These are phyloP conservation scores for Ceratobasidium sp. DNA, from an alignment of 1,284 basidiomycete genomes.

Conservation along the genomic window DNA sequence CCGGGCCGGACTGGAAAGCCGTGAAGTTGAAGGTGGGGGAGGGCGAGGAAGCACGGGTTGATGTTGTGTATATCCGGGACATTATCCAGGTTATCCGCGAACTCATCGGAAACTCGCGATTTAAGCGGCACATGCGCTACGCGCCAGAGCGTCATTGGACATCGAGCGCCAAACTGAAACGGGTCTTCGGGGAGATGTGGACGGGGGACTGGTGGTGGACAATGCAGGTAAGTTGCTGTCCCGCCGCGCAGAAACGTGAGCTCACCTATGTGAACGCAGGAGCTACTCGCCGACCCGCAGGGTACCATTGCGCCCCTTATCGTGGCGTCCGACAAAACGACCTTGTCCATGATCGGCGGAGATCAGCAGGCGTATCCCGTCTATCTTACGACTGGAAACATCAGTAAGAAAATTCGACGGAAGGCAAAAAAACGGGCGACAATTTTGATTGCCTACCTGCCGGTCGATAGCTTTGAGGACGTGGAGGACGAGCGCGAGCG, in stretches of 20 bases:
- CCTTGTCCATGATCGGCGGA: constrained; percentile 33
- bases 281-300: not conserved
- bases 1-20: not conserved
- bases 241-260: not conserved
- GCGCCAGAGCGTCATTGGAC: constrained; percentile 13
- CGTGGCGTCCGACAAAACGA: constrained; percentile 38
- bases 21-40: not conserved
- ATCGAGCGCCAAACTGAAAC: not conserved
- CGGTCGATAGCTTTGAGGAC: constrained; percentile 17
- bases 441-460: constrained; percentile 36
- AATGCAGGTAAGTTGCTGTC: not conserved
- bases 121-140: not conserved
- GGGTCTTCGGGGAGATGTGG: not conserved
- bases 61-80: not conserved
- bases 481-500: constrained; percentile 1
- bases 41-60: not conserved
- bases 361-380: constrained; percentile 39
- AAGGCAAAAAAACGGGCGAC: constrained; percentile 5
- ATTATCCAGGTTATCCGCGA: constrained; percentile 1
- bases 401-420: constrained; percentile 17
- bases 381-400: constrained; percentile 37
- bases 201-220: constrained; percentile 12
- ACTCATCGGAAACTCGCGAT: not conserved
- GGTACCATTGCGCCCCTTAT: not conserved
- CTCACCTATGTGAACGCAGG: not conserved